These are phyloP conservation scores for Actinidia chinensis DNA, from an alignment of 179 eudicot species.

Conservation along the genomic window DNA sequence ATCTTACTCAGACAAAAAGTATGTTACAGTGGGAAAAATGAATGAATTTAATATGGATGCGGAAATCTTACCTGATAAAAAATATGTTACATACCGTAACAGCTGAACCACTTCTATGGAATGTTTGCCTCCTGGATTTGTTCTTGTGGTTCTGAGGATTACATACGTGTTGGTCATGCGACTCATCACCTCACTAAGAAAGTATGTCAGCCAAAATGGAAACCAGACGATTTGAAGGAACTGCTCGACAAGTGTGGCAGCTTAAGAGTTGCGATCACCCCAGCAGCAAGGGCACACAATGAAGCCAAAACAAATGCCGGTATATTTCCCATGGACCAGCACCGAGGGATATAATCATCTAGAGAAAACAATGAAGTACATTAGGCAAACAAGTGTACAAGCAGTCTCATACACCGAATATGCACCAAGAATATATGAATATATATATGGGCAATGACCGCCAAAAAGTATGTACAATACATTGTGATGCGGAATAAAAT, in stretches of 20 bases:
- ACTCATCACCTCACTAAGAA: constrained; percentile 1
- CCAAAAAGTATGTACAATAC: no score
- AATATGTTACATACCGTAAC: not conserved
- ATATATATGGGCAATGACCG: no score
- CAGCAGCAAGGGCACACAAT: constrained; percentile 70
- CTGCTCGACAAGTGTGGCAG: constrained; percentile 72
- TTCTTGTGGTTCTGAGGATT: constrained; percentile 3
- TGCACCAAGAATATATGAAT: no score
- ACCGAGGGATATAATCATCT: constrained; percentile 96
- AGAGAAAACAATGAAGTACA: not conserved
- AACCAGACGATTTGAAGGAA: constrained; percentile 60
- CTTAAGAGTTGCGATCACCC: constrained; percentile 64
- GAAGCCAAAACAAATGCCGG: constrained; percentile 95
- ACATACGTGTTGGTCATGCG: constrained; percentile 12
- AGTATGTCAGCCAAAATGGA: constrained; percentile 71
- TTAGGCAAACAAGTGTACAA: no score
- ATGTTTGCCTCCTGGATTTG: not conserved
- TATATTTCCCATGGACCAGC: constrained; percentile 98
- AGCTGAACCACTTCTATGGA: not conserved
- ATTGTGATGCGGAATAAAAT: no score
- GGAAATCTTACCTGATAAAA: not conserved
- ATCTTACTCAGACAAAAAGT: no score
- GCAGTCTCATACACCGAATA: no score
- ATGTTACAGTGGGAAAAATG: no score
- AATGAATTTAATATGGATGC: not conserved